Percentiles rank a stretch among this genome's conserved stretches.
These are phyloP conservation scores for Forsythia viridissima DNA, from an alignment of 257 asterid species.

Conservation along the genomic window DNA sequence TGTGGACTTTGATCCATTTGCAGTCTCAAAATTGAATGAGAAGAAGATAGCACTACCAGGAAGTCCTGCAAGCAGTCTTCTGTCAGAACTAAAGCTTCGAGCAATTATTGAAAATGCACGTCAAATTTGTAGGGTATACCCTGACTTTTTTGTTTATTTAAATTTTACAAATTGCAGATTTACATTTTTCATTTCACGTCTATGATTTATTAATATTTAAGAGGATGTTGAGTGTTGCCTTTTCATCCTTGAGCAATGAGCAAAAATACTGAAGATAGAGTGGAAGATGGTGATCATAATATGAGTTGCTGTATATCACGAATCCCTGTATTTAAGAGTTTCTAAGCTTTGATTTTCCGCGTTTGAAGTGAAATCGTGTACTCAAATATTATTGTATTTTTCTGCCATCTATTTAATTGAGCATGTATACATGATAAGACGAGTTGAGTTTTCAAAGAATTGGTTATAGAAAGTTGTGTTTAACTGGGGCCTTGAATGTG, in stretches of 20 bases:
- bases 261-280: neutral
- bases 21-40: constrained; percentile 86
- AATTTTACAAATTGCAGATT: neutral
- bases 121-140: constrained; percentile 73
- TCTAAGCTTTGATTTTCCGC: neutral
- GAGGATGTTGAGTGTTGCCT: constrained; percentile 5
- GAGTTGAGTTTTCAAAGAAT: neutral
- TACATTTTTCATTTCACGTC: neutral
- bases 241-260: neutral
- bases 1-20: constrained; percentile 76
- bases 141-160: neutral
- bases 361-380: neutral
- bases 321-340: neutral
- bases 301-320: no score
- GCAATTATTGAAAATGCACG: constrained; percentile 92
- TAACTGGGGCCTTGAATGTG: no score
- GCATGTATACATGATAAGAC: neutral
- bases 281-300: neutral
- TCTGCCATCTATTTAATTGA: neutral
- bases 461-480: neutral
- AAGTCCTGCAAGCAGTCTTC: constrained; percentile 76
- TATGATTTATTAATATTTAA: neutral
- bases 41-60: constrained; percentile 75
- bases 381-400: neutral
- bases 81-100: constrained; percentile 85